Evolutionary conservation across 371 early-diverging fungal genomes (phyloP).

Genomic region (Amoeboradix gromovi): DNA sequence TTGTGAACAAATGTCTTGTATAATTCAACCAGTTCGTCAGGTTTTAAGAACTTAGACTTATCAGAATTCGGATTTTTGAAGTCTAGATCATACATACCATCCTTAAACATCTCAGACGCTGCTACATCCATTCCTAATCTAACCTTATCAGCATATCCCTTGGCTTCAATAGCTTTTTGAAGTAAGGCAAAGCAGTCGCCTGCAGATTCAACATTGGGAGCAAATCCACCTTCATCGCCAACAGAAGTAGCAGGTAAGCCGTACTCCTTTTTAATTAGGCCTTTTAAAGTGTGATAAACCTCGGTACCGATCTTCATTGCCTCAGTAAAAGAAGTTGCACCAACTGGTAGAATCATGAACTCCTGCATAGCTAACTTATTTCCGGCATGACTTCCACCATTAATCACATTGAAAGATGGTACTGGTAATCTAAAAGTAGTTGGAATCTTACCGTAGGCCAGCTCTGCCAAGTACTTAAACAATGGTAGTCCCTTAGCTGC

Average conservation of each 20-base stretch:
- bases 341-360: slow-evolving; percentile 96
- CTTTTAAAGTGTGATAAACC: slow-evolving; percentile 79
- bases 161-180: slow-evolving; percentile 51
- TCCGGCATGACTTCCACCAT: slow-evolving; percentile 96
- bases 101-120: slow-evolving; percentile 85
- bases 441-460: slow-evolving; percentile 38
- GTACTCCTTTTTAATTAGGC: slow-evolving; percentile 83
- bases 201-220: slow-evolving; percentile 91
- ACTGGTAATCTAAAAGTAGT: slow-evolving; percentile 52
- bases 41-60: slow-evolving; percentile 31
- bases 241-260: slow-evolving; percentile 65
- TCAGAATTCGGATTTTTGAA: slow-evolving; percentile 77
- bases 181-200: slow-evolving; percentile 84
- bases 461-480: slow-evolving; percentile 61
- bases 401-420: slow-evolving; percentile 95
- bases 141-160: slow-evolving; percentile 76
- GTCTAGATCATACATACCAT: slow-evolving; percentile 82
- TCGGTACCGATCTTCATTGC: slow-evolving; percentile 91
- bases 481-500: slow-evolving; percentile 61
- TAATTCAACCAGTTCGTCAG: slow-evolving; percentile 45
- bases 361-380: slow-evolving; percentile 98
- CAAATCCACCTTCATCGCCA: slow-evolving; percentile 99
- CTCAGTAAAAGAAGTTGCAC: slow-evolving; percentile 63
- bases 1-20: slow-evolving; percentile 53
- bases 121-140: slow-evolving; percentile 95